Percentiles rank a stretch among this genome's conserved stretches.
Evolutionary conservation across 441 rosid genomes (phyloP).

Genomic region (Kokia cookei): DNA sequence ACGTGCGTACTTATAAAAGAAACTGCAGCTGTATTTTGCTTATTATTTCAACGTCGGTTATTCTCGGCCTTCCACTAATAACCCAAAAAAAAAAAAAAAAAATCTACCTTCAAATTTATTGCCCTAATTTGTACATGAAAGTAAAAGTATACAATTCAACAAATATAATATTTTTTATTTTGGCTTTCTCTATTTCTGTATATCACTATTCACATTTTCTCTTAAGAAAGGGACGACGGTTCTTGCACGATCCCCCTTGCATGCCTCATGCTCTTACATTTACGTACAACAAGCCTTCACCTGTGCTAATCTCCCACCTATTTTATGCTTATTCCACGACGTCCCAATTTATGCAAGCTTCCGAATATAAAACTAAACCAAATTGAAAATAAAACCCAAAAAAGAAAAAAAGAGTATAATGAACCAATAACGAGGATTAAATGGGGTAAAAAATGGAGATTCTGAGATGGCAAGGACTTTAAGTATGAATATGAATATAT

Average conservation of each 20-base stretch:
- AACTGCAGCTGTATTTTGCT: no score
- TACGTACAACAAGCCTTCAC: background rate
- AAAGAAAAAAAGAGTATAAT: background rate
- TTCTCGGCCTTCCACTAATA: conserved; percentile 5
- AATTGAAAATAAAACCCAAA: background rate
- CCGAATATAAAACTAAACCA: background rate
- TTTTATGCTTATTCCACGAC: conserved; percentile 12
- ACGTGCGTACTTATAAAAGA: no score
- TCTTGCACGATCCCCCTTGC: conserved; percentile 21
- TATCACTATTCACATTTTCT: conserved; percentile 5
- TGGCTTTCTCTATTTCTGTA: conserved; percentile 19
- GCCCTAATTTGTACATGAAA: conserved; percentile 27
- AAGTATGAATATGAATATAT: background rate
- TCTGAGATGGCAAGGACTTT: background rate
- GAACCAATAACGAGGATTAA: background rate
- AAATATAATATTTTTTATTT: background rate
- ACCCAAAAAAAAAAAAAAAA: background rate
- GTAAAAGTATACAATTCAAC: conserved; percentile 17
- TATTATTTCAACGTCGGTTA: background rate
- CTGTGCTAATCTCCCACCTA: conserved; percentile 4
- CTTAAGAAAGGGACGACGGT: conserved; percentile 8
- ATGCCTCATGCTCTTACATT: background rate
- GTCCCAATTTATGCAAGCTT: background rate
- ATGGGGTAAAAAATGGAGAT: background rate
- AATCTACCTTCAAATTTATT: conserved; percentile 23